Percentiles rank a stretch among this genome's conserved stretches.
Evolutionary conservation across 179 eudicot genomes (phyloP).

Genomic region (Silene noctiflora): DNA sequence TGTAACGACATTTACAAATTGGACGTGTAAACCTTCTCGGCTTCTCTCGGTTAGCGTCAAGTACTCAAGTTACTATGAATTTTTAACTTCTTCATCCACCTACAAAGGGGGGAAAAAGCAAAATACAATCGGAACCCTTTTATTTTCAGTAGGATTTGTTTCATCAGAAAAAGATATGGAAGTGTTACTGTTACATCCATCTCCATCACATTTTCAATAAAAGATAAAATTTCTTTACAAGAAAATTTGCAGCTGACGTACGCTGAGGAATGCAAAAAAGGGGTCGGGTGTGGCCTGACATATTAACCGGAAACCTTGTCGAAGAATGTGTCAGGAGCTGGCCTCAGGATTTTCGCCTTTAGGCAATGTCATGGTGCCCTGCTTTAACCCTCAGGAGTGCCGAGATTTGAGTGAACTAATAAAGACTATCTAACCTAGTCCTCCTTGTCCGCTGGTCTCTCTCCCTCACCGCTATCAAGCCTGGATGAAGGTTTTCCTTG

Average conservation of each 20-base stretch:
- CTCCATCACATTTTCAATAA: too few relatives aligned
- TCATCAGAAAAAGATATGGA: background rate
- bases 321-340: background rate
- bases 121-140: too few relatives aligned
- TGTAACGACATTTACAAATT: too few relatives aligned
- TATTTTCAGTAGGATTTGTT: background rate
- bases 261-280: background rate
- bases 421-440: slow-evolving; percentile 36
- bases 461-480: slow-evolving; percentile 34
- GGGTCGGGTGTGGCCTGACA: background rate
- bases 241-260: background rate
- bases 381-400: too few relatives aligned
- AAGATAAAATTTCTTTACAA: slow-evolving; percentile 19
- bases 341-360: too few relatives aligned
- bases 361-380: too few relatives aligned
- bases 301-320: background rate
- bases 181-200: background rate
- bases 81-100: too few relatives aligned
- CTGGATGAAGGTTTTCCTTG: slow-evolving; percentile 29
- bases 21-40: too few relatives aligned
- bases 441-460: slow-evolving; percentile 52
- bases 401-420: background rate
- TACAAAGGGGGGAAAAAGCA: too few relatives aligned
- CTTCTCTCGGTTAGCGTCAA: too few relatives aligned
- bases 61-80: too few relatives aligned